Conservation (phyloP, 2,329 filamentous ascomycete genomes). For the Apiospora pterosperma region DNA sequence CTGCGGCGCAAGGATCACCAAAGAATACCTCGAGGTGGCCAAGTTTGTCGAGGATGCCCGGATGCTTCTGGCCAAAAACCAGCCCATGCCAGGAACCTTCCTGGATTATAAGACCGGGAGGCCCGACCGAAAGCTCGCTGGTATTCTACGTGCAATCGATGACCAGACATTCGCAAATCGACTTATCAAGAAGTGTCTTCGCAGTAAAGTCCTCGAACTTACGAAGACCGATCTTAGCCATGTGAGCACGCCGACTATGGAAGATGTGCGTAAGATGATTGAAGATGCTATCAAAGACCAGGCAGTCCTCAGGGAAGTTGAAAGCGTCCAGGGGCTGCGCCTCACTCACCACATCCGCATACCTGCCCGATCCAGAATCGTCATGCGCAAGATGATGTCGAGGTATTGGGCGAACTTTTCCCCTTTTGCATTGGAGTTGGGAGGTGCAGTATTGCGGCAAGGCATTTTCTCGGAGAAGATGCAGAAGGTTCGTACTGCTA, state of each 20-base stretch:
- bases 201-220: constrained; percentile 37
- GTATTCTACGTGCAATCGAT: not conserved
- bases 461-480: constrained; percentile 69
- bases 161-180: constrained; percentile 54
- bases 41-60: constrained; percentile 59
- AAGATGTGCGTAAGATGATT: constrained; percentile 47
- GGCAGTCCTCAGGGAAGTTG: constrained; percentile 36
- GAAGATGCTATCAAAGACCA: constrained; percentile 39
- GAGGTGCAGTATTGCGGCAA: constrained; percentile 63
- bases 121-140: constrained; percentile 29
- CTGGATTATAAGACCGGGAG: constrained; percentile 51
- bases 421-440: constrained; percentile 61
- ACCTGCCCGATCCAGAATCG: constrained; percentile 29
- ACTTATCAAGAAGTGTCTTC: constrained; percentile 46
- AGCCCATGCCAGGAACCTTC: constrained; percentile 67
- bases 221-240: constrained; percentile 21
- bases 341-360: constrained; percentile 7
- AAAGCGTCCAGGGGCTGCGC: constrained; percentile 22
- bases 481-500: constrained; percentile 40
- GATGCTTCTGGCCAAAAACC: constrained; percentile 38
- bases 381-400: constrained; percentile 65
- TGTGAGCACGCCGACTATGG: constrained; percentile 40
- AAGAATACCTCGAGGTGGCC: constrained; percentile 55
- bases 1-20: constrained; percentile 50
- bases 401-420: constrained; percentile 68